phyloP scores from a whole-genome alignment of 2,329 filamentous ascomycete genomes.

The Colletotrichum coccodes region DNA sequence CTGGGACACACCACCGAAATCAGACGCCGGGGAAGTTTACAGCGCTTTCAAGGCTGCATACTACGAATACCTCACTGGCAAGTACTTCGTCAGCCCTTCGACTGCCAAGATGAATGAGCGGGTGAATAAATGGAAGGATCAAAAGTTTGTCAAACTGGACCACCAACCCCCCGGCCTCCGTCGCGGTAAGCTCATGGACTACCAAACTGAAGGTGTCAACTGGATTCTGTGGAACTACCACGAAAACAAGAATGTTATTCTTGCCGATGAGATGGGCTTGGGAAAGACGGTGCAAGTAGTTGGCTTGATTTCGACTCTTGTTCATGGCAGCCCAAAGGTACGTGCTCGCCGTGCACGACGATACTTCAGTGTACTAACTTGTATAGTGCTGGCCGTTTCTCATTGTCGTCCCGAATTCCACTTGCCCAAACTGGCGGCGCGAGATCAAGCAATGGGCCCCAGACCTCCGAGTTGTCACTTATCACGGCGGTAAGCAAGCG shows the following conservation, averaged over 20 bases:
- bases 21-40: conserved; percentile 75
- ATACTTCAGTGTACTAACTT: conserved; percentile 29
- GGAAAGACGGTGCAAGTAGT: conserved; percentile 98
- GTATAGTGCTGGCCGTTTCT: conserved; percentile 85
- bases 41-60: conserved; percentile 85
- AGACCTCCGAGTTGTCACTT: conserved; percentile 86
- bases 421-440: conserved; percentile 96
- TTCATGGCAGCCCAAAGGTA: conserved; percentile 69
- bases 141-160: conserved; percentile 75
- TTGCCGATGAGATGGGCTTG: conserved; percentile 98
- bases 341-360: neutral
- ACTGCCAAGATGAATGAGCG: conserved; percentile 72
- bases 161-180: conserved; percentile 79
- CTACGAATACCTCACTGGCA: conserved; percentile 83
- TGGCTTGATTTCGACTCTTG: conserved; percentile 79
- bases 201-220: conserved; percentile 92
- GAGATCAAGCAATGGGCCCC: conserved; percentile 97
- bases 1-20: conserved; percentile 84
- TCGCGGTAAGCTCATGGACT: conserved; percentile 88
- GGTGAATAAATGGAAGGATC: conserved; percentile 72
- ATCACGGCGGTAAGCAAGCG: conserved; percentile 81
- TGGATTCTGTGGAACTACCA: conserved; percentile 96
- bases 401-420: conserved; percentile 92
- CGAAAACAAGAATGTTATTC: conserved; percentile 82
- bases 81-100: conserved; percentile 71